A percentile compares a stretch with the other conserved stretches of the same genome.
phyloP scores from a whole-genome alignment of 192 early-diverging fungal species.

The Coemansia aciculifera region DNA sequence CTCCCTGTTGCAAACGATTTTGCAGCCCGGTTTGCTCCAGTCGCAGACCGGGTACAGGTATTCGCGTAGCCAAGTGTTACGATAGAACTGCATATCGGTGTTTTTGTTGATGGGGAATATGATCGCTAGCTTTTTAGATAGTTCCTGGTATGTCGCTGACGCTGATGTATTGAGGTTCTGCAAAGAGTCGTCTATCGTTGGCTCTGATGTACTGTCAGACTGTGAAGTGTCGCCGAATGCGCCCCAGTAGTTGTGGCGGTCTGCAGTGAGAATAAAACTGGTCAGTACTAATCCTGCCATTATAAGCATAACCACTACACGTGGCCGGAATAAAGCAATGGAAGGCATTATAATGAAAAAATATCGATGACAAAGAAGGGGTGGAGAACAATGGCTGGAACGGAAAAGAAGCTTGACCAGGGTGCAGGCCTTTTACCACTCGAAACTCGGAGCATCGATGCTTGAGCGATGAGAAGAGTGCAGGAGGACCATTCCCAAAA shows the following conservation, averaged over 20 bases:
- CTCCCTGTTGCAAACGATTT: slow-evolving; percentile 39
- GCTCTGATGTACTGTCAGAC: background rate
- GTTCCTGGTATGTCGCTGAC: slow-evolving; percentile 2
- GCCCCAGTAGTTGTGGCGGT: slow-evolving; percentile 27
- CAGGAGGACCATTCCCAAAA: background rate
- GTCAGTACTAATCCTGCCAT: slow-evolving; percentile 17
- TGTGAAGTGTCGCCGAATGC: slow-evolving; percentile 3
- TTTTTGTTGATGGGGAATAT: slow-evolving; percentile 48
- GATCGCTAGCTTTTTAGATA: slow-evolving; percentile 33
- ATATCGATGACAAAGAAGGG: background rate
- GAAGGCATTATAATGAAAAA: slow-evolving; percentile 11
- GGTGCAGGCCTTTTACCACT: background rate
- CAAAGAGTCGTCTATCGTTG: background rate
- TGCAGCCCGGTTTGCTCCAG: slow-evolving; percentile 34
- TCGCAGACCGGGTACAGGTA: slow-evolving; percentile 50
- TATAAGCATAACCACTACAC: slow-evolving; percentile 15
- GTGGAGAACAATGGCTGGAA: background rate
- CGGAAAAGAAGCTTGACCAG: background rate
- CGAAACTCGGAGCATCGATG: background rate
- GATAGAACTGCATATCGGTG: slow-evolving; percentile 52
- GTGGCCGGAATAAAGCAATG: slow-evolving; percentile 3
- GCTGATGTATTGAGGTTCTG: no score
- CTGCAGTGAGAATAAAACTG: slow-evolving; percentile 16
- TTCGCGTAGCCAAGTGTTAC: slow-evolving; percentile 44
- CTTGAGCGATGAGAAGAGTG: background rate